Percentiles rank a stretch among this genome's conserved stretches.
phyloP scores from a whole-genome alignment of 371 early-diverging fungal genomes.

The Mortierella sp. region DNA sequence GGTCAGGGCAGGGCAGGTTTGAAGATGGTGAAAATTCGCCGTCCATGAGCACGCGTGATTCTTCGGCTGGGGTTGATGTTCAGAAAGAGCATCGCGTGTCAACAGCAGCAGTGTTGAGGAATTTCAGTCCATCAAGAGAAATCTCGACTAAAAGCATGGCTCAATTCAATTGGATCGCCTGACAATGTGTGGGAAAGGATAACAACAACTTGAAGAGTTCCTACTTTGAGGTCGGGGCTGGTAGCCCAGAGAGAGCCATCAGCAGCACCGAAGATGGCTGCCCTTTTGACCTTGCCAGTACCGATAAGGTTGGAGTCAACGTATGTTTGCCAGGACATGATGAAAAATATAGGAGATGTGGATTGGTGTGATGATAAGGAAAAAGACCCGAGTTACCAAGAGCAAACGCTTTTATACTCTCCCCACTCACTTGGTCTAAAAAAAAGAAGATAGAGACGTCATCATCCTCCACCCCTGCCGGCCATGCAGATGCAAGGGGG shows the following conservation, averaged over 20 bases:
- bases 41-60: neutral
- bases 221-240: slow-evolving; percentile 77
- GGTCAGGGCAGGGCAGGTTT: no score
- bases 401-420: neutral
- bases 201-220: slow-evolving; percentile 6
- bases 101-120: neutral
- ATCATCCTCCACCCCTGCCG: neutral
- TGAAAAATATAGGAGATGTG: slow-evolving; percentile 26
- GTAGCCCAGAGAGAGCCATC: slow-evolving; percentile 87
- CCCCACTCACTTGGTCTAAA: no score
- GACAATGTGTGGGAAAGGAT: neutral
- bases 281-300: slow-evolving; percentile 78
- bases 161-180: neutral
- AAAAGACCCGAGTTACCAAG: neutral
- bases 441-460: slow-evolving; percentile 1
- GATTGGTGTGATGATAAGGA: slow-evolving; percentile 9
- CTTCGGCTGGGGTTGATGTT: neutral
- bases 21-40: neutral
- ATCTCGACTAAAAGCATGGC: neutral
- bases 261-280: slow-evolving; percentile 87
- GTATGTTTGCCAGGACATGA: slow-evolving; percentile 90
- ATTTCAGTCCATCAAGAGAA: neutral
- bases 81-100: neutral
- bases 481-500: neutral
- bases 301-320: slow-evolving; percentile 88